Conservation (phyloP, 179 eudicot species). For the Camellia oleifera region DNA sequence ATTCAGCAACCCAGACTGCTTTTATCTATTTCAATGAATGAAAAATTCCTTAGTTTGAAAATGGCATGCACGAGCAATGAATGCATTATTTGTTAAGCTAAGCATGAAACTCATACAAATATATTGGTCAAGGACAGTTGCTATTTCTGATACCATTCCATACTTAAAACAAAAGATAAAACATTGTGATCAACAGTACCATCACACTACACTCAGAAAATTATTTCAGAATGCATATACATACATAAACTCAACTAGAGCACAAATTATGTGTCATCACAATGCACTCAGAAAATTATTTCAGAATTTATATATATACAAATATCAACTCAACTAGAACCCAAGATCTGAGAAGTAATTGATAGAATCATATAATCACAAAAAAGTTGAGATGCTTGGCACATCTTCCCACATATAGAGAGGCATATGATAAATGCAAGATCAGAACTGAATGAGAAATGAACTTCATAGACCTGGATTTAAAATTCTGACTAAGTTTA, state of each 20-base stretch:
- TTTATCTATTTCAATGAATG: neutral
- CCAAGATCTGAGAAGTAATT: neutral
- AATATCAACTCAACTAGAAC: neutral
- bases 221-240: neutral
- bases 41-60: no score
- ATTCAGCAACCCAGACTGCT: neutral
- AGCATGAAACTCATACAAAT: neutral
- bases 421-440: neutral
- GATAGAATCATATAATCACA: neutral
- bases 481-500: neutral
- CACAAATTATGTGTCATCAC: neutral
- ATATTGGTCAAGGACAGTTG: neutral
- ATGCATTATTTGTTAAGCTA: neutral
- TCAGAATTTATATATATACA: neutral
- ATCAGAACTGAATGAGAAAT: neutral
- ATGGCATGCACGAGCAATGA: neutral
- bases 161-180: neutral
- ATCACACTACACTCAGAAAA: neutral
- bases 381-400: neutral
- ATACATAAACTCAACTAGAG: neutral
- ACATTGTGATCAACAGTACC: neutral
- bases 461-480: neutral
- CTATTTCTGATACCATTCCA: neutral
- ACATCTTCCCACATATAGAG: neutral
- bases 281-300: neutral